Conservation (phyloP, 768 basidiomycete genomes). For the Lentinula sp. region DNA sequence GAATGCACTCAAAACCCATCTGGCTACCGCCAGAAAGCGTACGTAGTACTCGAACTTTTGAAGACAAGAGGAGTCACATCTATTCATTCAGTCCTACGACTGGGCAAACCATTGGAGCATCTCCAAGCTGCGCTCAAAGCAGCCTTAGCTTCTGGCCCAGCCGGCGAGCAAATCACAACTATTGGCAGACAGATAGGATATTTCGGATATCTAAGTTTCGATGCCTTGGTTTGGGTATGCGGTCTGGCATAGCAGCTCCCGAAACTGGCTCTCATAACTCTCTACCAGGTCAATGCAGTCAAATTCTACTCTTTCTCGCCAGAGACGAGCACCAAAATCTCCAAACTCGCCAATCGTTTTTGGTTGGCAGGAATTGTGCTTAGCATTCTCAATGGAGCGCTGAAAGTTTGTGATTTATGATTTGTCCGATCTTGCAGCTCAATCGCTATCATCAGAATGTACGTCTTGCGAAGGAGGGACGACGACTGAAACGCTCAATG, state of each 20-base stretch:
- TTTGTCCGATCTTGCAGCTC: background rate
- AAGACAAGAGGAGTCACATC: background rate
- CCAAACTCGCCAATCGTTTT: slow-evolving; percentile 69
- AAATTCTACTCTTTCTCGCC: slow-evolving; percentile 60
- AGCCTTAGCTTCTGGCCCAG: slow-evolving; percentile 43
- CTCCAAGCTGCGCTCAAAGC: slow-evolving; percentile 83
- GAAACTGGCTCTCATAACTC: background rate
- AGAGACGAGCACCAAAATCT: slow-evolving; percentile 51
- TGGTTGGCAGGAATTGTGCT: slow-evolving; percentile 87
- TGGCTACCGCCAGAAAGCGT: slow-evolving; percentile 86
- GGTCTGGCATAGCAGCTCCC: background rate
- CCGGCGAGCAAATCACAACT: slow-evolving; percentile 69
- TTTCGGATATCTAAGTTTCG: slow-evolving; percentile 81
- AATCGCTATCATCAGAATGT: slow-evolving; percentile 36
- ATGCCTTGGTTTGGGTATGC: slow-evolving; percentile 82
- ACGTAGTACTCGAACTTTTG: slow-evolving; percentile 15
- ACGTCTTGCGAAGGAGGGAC: slow-evolving; percentile 55
- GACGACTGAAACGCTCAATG: slow-evolving; percentile 38
- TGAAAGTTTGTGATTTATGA: slow-evolving; percentile 47
- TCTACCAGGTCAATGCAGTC: slow-evolving; percentile 52
- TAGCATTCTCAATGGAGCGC: slow-evolving; percentile 61
- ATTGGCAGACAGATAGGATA: slow-evolving; percentile 84
- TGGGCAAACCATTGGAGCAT: slow-evolving; percentile 93
- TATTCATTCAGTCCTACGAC: slow-evolving; percentile 64
- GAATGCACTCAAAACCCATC: slow-evolving; percentile 79